A percentile compares a stretch with the other conserved stretches of the same genome.
These are phyloP conservation scores for Platanthera zijinensis DNA, from an alignment of 106 monocot genomes.

Conservation along the genomic window DNA sequence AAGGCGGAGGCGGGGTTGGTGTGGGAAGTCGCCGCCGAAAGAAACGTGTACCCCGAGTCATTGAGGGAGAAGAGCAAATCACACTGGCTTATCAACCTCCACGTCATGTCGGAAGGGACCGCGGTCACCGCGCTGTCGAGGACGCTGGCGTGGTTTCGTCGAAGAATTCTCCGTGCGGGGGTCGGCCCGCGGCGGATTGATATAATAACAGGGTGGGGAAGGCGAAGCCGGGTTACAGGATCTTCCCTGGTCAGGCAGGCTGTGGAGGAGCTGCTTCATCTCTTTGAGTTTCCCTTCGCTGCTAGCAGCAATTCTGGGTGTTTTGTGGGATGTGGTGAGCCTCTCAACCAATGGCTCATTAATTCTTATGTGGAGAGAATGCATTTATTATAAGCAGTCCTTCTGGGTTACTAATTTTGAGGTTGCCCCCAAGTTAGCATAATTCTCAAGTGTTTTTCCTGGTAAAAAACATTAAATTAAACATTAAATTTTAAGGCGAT, in stretches of 20 bases:
- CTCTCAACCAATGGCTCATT: conserved; percentile 69
- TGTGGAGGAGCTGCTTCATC: conserved; percentile 57
- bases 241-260: conserved; percentile 75
- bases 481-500: too few relatives aligned
- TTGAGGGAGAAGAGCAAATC: conserved; percentile 54
- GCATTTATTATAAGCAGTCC: conserved; percentile 61
- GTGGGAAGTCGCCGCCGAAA: conserved; percentile 79
- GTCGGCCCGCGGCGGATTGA: conserved; percentile 49
- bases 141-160: conserved; percentile 80
- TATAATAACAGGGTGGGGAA: conserved; percentile 93
- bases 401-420: neutral
- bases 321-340: conserved; percentile 77
- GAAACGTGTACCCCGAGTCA: conserved; percentile 85
- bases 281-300: conserved; percentile 62
- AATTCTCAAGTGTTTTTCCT: too few relatives aligned
- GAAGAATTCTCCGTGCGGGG: conserved; percentile 39
- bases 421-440: too few relatives aligned
- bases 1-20: conserved; percentile 92
- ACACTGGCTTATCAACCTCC: conserved; percentile 90
- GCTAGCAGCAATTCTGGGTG: conserved; percentile 77
- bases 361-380: conserved; percentile 87
- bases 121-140: conserved; percentile 80
- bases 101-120: conserved; percentile 96
- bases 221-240: conserved; percentile 85
- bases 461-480: too few relatives aligned